Conservation (phyloP, 257 asterid genomes). For the Solanum tarapatanum region DNA sequence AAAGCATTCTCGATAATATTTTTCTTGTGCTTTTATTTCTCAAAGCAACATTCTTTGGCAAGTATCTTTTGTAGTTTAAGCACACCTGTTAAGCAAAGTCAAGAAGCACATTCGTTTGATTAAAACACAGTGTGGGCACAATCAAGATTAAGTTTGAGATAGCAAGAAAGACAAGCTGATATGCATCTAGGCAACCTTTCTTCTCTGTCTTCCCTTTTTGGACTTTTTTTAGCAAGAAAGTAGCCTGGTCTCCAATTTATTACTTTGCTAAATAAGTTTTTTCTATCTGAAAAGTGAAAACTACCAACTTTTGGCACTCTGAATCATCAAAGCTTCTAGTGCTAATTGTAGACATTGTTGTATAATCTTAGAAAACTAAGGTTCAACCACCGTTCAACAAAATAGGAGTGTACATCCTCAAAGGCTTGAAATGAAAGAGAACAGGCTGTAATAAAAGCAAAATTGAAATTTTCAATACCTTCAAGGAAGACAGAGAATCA, state of each 20-base stretch:
- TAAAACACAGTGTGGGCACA: background rate
- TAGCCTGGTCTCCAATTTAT: background rate
- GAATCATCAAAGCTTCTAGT: background rate
- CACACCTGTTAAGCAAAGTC: background rate
- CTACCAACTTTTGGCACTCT: background rate
- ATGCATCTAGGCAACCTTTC: background rate
- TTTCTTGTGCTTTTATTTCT: background rate
- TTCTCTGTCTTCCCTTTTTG: background rate
- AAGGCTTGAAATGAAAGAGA: background rate
- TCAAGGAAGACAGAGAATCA: constrained; percentile 39
- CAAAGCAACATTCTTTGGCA: background rate
- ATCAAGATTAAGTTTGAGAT: background rate
- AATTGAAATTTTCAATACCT: constrained; percentile 24
- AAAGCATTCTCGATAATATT: background rate
- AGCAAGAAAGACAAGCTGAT: background rate
- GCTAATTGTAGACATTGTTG: background rate
- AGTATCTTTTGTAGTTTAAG: background rate
- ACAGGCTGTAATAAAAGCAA: background rate
- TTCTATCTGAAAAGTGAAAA: background rate
- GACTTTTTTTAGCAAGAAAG: background rate
- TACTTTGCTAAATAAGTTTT: background rate
- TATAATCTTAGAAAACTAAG: background rate
- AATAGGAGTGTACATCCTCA: background rate
- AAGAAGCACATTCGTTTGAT: background rate
- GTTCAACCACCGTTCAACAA: background rate